A percentile compares a stretch with the other conserved stretches of the same genome.
These are phyloP conservation scores for Hypoxylon sp. DNA, from an alignment of 2,329 filamentous ascomycete species.

Conservation along the genomic window DNA sequence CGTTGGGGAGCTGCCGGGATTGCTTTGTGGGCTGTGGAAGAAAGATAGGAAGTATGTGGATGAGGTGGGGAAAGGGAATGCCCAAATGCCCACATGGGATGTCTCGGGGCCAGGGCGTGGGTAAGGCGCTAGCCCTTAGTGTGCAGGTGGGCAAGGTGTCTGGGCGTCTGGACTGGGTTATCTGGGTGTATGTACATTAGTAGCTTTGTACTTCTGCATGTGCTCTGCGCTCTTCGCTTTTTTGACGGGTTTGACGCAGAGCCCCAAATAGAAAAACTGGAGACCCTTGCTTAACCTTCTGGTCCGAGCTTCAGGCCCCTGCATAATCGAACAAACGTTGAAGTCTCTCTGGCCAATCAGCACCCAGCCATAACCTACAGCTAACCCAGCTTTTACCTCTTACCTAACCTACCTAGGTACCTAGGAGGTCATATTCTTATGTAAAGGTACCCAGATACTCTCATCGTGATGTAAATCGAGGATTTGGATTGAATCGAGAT, in stretches of 20 bases:
- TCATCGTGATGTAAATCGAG: slow-evolving; percentile 31
- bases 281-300: slow-evolving; percentile 36
- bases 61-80: slow-evolving; percentile 20
- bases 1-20: slow-evolving; percentile 31
- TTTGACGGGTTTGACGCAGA: slow-evolving; percentile 40
- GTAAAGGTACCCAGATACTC: slow-evolving; percentile 30
- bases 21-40: slow-evolving; percentile 2
- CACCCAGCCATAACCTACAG: not conserved
- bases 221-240: not conserved
- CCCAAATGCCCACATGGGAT: slow-evolving; percentile 32
- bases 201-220: slow-evolving; percentile 35
- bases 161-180: not conserved
- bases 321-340: slow-evolving; percentile 40
- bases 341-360: slow-evolving; percentile 35
- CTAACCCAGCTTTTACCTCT: not conserved
- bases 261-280: slow-evolving; percentile 44
- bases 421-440: slow-evolving; percentile 18
- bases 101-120: slow-evolving; percentile 40
- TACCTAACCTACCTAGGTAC: too few relatives aligned
- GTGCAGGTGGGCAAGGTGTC: not conserved
- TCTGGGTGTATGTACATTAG: not conserved
- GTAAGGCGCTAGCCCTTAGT: slow-evolving; percentile 18
- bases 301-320: slow-evolving; percentile 37
- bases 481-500: slow-evolving; percentile 14
- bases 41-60: not conserved